These are phyloP conservation scores for Cyamopsis tetragonoloba DNA, from an alignment of 306 rosid species.

Conservation along the genomic window DNA sequence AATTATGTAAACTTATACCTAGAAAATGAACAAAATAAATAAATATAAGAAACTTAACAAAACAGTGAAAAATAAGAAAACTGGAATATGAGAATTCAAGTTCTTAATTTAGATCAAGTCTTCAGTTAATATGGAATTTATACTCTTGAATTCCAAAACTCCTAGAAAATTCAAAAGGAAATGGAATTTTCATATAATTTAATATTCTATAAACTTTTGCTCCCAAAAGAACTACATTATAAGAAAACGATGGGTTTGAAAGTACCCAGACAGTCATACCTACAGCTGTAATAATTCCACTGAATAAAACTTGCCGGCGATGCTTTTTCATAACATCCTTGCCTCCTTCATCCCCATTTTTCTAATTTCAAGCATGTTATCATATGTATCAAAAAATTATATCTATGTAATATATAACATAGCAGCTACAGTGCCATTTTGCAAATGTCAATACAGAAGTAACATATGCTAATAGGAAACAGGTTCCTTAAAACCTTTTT, in stretches of 20 bases:
- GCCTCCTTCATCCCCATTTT: slow-evolving; percentile 67
- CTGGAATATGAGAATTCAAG: slow-evolving; percentile 1
- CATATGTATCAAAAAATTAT: slow-evolving; percentile 35
- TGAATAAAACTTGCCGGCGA: slow-evolving; percentile 85
- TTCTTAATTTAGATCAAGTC: not conserved
- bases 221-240: slow-evolving; percentile 9
- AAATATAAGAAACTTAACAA: not conserved
- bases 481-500: slow-evolving; percentile 53
- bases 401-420: slow-evolving; percentile 15
- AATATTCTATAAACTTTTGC: not conserved
- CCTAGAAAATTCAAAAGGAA: not conserved
- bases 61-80: not conserved
- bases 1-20: slow-evolving; percentile 98
- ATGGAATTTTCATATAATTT: not conserved
- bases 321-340: slow-evolving; percentile 89
- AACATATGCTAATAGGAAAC: slow-evolving; percentile 8
- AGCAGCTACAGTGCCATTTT: slow-evolving; percentile 24
- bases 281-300: slow-evolving; percentile 87
- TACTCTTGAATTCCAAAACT: slow-evolving; percentile 6
- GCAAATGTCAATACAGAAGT: slow-evolving; percentile 12
- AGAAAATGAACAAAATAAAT: not conserved
- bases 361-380: slow-evolving; percentile 53
- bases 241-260: slow-evolving; percentile 20
- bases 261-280: slow-evolving; percentile 57
- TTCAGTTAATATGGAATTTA: not conserved